Percentiles rank a stretch among this genome's conserved stretches.
Conservation (phyloP, 495 filamentous ascomycete genomes). For the Aspergillus haitiensis region DNA sequence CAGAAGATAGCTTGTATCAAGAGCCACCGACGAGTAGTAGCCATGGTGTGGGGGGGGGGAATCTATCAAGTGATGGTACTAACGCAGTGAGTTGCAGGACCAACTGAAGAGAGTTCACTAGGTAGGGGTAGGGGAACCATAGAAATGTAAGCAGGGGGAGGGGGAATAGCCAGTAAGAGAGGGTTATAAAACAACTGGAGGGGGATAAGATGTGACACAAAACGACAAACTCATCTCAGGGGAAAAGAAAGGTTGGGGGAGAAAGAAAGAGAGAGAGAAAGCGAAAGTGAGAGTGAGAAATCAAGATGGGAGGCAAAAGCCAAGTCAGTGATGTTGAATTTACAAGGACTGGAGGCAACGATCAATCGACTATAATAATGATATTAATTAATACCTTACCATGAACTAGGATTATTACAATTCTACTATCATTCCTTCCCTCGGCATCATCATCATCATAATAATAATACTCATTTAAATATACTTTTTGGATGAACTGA, state of each 20-base stretch:
- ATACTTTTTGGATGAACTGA: too few species aligned
- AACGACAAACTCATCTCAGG: slow-evolving; percentile 5
- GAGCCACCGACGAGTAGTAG: slow-evolving; percentile 66
- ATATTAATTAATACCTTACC: too few species aligned
- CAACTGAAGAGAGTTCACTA: slow-evolving; percentile 2
- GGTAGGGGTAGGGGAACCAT: not conserved
- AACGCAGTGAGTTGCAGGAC: not conserved
- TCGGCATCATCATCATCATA: too few species aligned
- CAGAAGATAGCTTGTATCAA: slow-evolving; percentile 70
- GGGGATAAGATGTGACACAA: too few species aligned
- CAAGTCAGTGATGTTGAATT: not conserved
- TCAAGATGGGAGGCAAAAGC: not conserved
- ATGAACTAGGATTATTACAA: too few species aligned
- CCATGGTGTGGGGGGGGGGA: slow-evolving; percentile 29
- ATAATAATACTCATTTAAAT: too few species aligned
- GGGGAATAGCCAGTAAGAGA: slow-evolving; percentile 1
- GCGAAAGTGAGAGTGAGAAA: not conserved
- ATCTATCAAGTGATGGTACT: not conserved
- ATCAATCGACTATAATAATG: too few species aligned
- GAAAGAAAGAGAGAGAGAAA: slow-evolving; percentile 4
- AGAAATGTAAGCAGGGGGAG: not conserved
- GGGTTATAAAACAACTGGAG: not conserved
- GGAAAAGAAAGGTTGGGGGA: not conserved
- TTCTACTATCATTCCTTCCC: too few species aligned
- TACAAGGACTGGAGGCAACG: too few species aligned